phyloP scores from a whole-genome alignment of 1,139 yeast species.

The Meyerozyma athensensis region DNA sequence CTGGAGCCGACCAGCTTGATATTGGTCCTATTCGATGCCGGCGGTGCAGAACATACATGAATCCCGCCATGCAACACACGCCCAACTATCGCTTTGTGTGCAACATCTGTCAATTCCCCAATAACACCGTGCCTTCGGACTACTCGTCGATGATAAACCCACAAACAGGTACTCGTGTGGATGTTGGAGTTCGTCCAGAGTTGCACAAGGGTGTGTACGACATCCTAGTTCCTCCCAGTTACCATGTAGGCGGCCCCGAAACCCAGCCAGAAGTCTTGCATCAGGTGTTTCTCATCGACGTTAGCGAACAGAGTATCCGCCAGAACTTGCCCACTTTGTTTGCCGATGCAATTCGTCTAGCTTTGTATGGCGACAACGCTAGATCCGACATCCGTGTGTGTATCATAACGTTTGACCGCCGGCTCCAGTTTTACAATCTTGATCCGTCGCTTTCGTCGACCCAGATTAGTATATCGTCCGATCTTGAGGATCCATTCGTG shows the following conservation, averaged over 20 bases:
- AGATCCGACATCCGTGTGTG: slow-evolving; percentile 10
- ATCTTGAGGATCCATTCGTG: slow-evolving; percentile 73
- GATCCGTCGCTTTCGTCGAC: slow-evolving; percentile 51
- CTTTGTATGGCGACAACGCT: slow-evolving; percentile 32
- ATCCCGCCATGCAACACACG: slow-evolving; percentile 75
- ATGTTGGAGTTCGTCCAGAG: slow-evolving; percentile 67
- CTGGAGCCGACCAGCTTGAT: slow-evolving; percentile 26
- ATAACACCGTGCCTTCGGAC: slow-evolving; percentile 65
- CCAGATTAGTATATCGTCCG: slow-evolving; percentile 65
- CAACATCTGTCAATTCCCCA: slow-evolving; percentile 76
- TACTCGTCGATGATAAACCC: slow-evolving; percentile 62
- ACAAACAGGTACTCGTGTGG: slow-evolving; percentile 55
- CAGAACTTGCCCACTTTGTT: slow-evolving; percentile 62
- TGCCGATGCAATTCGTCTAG: slow-evolving; percentile 67
- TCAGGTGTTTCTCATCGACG: slow-evolving; percentile 76
- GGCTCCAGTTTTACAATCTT: slow-evolving; percentile 71
- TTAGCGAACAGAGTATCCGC: slow-evolving; percentile 57
- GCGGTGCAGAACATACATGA: slow-evolving; percentile 86
- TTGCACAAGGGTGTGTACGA: slow-evolving; percentile 83
- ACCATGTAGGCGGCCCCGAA: slow-evolving; percentile 46
- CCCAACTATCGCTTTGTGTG: slow-evolving; percentile 68
- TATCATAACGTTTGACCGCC: slow-evolving; percentile 72
- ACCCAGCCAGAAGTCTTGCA: slow-evolving; percentile 42
- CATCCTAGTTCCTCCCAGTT: slow-evolving; percentile 68
- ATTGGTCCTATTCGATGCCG: slow-evolving; percentile 82